phyloP scores from a whole-genome alignment of 371 early-diverging fungal genomes.

The Furculomyces boomerangus region DNA sequence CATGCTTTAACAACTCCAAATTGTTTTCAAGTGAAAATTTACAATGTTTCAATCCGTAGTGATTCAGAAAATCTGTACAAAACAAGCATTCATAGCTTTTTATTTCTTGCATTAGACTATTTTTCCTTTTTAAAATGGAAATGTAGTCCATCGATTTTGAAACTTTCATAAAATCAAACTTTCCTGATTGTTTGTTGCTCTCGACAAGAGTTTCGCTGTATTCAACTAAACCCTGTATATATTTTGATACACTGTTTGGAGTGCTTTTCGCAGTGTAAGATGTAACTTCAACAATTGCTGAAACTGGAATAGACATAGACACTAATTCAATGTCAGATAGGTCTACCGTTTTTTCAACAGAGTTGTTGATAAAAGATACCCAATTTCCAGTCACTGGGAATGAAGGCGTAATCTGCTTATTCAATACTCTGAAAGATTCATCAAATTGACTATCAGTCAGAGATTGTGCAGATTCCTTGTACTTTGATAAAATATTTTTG shows the following conservation, averaged over 20 bases:
- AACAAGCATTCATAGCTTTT: not conserved
- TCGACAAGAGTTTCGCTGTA: too few relatives aligned
- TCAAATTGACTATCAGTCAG: not conserved
- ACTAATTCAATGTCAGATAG: not conserved
- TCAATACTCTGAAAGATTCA: not conserved
- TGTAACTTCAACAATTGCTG: not conserved
- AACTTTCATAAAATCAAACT: too few relatives aligned
- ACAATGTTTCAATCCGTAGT: constrained; percentile 49
- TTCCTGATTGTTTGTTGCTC: too few relatives aligned
- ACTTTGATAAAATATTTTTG: not conserved
- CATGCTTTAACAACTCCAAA: constrained; percentile 50
- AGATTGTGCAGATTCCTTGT: not conserved
- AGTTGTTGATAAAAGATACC: not conserved
- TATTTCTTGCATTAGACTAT: too few relatives aligned
- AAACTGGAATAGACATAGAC: not conserved
- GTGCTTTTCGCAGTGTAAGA: not conserved
- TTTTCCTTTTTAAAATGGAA: too few relatives aligned
- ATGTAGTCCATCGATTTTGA: too few relatives aligned
- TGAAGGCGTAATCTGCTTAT: not conserved
- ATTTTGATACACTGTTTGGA: not conserved
- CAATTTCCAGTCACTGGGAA: not conserved
- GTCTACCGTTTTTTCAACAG: not conserved
- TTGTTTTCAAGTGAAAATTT: constrained; percentile 43
- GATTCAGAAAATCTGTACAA: constrained; percentile 6
- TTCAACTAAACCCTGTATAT: not conserved